Evolutionary conservation across 192 early-diverging fungal genomes (phyloP).

Genomic region (Dispira simplex): DNA sequence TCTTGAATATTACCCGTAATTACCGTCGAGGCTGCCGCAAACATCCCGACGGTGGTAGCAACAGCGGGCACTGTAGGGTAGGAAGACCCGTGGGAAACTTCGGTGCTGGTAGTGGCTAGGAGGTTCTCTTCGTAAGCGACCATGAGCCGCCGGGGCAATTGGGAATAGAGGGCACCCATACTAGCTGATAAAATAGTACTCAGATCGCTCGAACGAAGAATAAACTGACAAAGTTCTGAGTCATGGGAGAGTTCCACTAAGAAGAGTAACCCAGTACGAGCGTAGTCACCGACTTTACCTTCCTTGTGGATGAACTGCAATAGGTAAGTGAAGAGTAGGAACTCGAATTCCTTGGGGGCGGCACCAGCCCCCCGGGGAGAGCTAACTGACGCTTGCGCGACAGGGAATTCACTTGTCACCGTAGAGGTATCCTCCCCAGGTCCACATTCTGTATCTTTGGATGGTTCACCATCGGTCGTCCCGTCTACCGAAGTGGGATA

Average conservation of each 20-base stretch:
- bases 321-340: conserved; percentile 79
- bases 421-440: background rate
- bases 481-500: background rate
- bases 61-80: conserved; percentile 28
- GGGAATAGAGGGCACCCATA: conserved; percentile 78
- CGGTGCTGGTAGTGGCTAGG: background rate
- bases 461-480: too few relatives aligned
- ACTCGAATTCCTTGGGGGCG: conserved; percentile 48
- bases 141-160: conserved; percentile 63
- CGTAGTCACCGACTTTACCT: conserved; percentile 70
- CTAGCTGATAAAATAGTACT: conserved; percentile 66
- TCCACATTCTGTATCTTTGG: too few relatives aligned
- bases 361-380: conserved; percentile 9
- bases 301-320: conserved; percentile 81
- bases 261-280: conserved; percentile 69
- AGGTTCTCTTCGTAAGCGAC: conserved; percentile 21
- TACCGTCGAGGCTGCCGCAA: conserved; percentile 13
- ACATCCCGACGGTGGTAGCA: conserved; percentile 24
- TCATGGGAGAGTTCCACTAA: conserved; percentile 59
- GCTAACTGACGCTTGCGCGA: background rate
- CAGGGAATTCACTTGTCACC: background rate
- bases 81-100: conserved; percentile 23
- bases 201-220: conserved; percentile 66
- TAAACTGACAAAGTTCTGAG: conserved; percentile 62
- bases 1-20: background rate